Evolutionary conservation across 1,139 yeast species (phyloP), one percentile per base, ranked within the genome.

Genomic region (Scheffersomyces cryptocercus): DNA sequence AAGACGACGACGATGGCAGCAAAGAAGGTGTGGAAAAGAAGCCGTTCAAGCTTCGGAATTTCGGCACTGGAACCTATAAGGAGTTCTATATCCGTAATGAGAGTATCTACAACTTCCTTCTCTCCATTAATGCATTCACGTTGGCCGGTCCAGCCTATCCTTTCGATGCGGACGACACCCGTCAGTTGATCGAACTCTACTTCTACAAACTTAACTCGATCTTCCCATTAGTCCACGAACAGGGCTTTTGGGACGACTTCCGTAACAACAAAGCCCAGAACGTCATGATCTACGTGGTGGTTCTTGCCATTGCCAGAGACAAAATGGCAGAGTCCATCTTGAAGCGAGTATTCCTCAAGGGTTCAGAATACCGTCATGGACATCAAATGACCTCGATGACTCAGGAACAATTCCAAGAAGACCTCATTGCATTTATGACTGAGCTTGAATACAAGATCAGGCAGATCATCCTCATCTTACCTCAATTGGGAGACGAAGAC

Each of bases 401-500:
- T 16, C 36, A 35, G 20, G 33, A 29, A 8, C 40, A 32, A 4
- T 62, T 50, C 44, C 39, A 49, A 8, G 47, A 46, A 11, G 50
- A 57, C 16, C 49, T 55, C 13, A 46, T 50, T 9, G 44, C 48
- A 36, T 64, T 65, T 40, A 48, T 59, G 38, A 51, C 59, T 10
- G 67, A 61, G n/a, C 54, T 68, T 37, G 73, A 68, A 36, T 61
- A 61, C 48, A 71, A 71, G 46, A 66, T 68, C 31, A 53, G 74
- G 14, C 77, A 74, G 13, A 42, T 68, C n/a, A 39, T 61, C 16
- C 45, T 55, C 12, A 54, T 72, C 14, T 52, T 72, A 41, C 71
- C 65, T 1, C 72, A 69, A 42, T 49, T 71, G 26, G 75, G 75
- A 4, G 73, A 69, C 43, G 61, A 62, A 32, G 73, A 70, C 41